phyloP scores from a whole-genome alignment of 148 eudicot species.

The Heliosperma pusillum region DNA sequence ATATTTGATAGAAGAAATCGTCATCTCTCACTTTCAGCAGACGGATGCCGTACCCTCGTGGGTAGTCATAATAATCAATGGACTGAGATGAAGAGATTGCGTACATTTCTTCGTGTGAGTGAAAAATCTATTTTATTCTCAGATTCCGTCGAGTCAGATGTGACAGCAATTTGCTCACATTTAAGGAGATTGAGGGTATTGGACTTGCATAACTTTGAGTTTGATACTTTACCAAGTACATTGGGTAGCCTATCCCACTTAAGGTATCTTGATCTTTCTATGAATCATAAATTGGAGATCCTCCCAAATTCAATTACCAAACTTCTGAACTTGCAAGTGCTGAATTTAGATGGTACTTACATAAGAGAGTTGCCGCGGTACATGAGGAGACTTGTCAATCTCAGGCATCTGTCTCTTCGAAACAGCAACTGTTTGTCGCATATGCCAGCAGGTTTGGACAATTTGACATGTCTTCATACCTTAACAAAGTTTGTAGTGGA shows the following conservation, averaged over 20 bases:
- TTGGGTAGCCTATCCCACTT: slow-evolving; percentile 28
- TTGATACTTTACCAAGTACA: slow-evolving; percentile 20
- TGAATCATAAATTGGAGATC: neutral
- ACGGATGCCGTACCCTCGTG: no score
- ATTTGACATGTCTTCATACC: slow-evolving; percentile 17
- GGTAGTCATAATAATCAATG: neutral
- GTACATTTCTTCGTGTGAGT: slow-evolving; percentile 20
- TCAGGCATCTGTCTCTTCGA: slow-evolving; percentile 8
- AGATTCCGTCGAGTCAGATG: neutral
- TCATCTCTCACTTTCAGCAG: slow-evolving; percentile 10
- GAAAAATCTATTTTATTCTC: neutral
- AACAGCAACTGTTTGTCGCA: neutral
- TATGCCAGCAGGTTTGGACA: slow-evolving; percentile 22
- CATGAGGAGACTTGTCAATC: slow-evolving; percentile 16
- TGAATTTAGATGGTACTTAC: neutral
- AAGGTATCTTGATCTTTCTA: slow-evolving; percentile 35
- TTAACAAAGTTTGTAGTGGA: neutral
- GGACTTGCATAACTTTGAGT: slow-evolving; percentile 8
- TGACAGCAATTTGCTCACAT: neutral
- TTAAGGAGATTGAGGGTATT: slow-evolving; percentile 29
- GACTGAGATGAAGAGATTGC: neutral
- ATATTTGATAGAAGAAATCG: neutral
- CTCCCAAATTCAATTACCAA: slow-evolving; percentile 30
- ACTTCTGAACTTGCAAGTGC: slow-evolving; percentile 29
- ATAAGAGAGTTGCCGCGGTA: slow-evolving; percentile 20